Percentiles rank a stretch among this genome's conserved stretches.
Conservation (phyloP, 1,139 yeast genomes). For the Kazachstania sp. region DNA sequence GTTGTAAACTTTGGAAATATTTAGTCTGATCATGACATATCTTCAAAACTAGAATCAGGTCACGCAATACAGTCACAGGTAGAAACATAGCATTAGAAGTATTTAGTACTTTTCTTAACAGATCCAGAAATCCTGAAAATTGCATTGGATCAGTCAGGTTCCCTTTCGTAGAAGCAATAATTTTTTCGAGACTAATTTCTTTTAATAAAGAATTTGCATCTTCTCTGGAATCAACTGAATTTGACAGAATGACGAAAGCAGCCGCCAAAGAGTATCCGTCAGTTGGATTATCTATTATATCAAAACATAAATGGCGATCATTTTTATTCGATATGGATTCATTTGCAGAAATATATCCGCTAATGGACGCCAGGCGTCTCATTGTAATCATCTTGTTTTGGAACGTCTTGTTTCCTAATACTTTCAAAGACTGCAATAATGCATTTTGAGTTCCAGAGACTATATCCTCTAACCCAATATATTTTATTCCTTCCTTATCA, state of each 20-base stretch:
- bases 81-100: constrained; percentile 18
- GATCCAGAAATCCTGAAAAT: constrained; percentile 28
- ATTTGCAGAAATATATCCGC: constrained; percentile 26
- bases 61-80: constrained; percentile 8
- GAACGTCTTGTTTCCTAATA: constrained; percentile 16
- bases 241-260: constrained; percentile 21
- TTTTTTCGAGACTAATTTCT: constrained; percentile 9
- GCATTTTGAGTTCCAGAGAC: constrained; percentile 13
- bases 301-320: constrained; percentile 14
- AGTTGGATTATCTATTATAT: constrained; percentile 8
- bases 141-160: constrained; percentile 27
- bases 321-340: constrained; percentile 13
- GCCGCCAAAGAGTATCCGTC: constrained; percentile 22
- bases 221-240: constrained; percentile 18
- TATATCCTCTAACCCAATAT: background rate
- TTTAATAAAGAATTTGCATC: constrained; percentile 15
- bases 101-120: constrained; percentile 23
- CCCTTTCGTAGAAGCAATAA: constrained; percentile 9
- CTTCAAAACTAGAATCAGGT: constrained; percentile 14
- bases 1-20: constrained; percentile 20
- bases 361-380: constrained; percentile 21
- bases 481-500: constrained; percentile 10
- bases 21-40: constrained; percentile 22
- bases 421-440: constrained; percentile 15
- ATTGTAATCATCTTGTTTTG: constrained; percentile 24